Percentiles rank a stretch among this genome's conserved stretches.
Evolutionary conservation across 192 early-diverging fungal genomes (phyloP).

Genomic region (Coemansia sp.): DNA sequence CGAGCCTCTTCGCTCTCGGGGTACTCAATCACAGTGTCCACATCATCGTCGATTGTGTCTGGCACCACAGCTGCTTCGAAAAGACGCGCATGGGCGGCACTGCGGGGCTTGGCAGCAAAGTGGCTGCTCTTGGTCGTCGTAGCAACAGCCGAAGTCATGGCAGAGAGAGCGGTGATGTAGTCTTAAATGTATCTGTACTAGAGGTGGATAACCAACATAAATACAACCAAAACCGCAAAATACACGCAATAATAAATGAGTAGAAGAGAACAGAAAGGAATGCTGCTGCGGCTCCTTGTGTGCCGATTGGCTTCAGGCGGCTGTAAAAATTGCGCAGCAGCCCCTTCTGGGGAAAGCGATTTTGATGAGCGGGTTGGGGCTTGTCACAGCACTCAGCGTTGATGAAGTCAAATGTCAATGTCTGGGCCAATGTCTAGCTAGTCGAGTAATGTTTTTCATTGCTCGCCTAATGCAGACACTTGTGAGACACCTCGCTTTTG

Average conservation of each 20-base stretch:
- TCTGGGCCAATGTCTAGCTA: no score
- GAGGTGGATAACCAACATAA: neutral
- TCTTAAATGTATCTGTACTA: neutral
- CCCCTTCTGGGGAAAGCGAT: no score
- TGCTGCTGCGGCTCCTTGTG: no score
- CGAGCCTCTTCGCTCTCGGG: constrained; percentile 51
- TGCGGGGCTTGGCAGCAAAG: constrained; percentile 22
- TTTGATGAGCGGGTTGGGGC: no score
- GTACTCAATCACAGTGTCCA: constrained; percentile 43
- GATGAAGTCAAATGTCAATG: no score
- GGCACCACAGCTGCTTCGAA: constrained; percentile 31
- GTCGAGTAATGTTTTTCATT: no score
- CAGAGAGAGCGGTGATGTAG: neutral
- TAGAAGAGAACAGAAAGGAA: neutral
- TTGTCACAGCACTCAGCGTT: no score
- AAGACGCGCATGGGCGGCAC: constrained; percentile 25
- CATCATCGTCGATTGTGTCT: constrained; percentile 44
- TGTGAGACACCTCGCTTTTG: no score
- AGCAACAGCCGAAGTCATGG: neutral
- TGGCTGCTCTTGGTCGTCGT: constrained; percentile 18
- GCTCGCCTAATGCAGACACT: no score
- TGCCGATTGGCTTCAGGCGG: no score
- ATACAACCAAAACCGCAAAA: neutral
- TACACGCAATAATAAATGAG: neutral
- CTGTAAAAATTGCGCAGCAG: no score